phyloP scores from a whole-genome alignment of 2,329 filamentous ascomycete species.

The Beauveria sp. region DNA sequence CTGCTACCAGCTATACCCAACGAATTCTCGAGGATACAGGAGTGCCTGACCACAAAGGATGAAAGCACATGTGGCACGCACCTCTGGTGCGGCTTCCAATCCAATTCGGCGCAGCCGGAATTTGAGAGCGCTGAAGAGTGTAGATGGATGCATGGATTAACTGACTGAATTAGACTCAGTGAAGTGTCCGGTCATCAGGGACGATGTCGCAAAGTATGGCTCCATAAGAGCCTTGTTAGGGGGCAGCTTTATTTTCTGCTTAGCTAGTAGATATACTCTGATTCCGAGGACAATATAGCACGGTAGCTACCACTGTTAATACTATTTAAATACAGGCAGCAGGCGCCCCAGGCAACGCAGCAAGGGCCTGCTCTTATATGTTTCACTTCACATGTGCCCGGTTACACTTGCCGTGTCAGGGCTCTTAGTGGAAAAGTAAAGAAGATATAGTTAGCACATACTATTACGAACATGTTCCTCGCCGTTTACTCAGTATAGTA shows the following conservation, averaged over 20 bases:
- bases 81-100: background rate
- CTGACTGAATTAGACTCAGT: background rate
- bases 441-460: too few relatives aligned
- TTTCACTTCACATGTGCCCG: too few relatives aligned
- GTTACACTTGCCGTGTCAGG: too few relatives aligned
- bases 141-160: background rate
- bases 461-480: too few relatives aligned
- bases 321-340: too few relatives aligned
- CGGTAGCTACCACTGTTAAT: too few relatives aligned
- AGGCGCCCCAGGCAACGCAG: too few relatives aligned
- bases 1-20: background rate
- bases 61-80: background rate
- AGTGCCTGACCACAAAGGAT: background rate
- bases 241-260: background rate
- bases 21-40: background rate
- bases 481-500: too few relatives aligned
- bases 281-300: too few relatives aligned
- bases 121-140: background rate
- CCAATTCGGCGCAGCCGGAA: background rate
- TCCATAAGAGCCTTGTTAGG: too few relatives aligned
- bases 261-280: background rate
- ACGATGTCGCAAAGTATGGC: background rate
- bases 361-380: too few relatives aligned
- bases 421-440: too few relatives aligned
- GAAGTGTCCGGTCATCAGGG: background rate